Percentiles rank a stretch among this genome's conserved stretches.
These are phyloP conservation scores for Sporothrix luriei DNA, from an alignment of 2,329 filamentous ascomycete genomes.

Conservation along the genomic window DNA sequence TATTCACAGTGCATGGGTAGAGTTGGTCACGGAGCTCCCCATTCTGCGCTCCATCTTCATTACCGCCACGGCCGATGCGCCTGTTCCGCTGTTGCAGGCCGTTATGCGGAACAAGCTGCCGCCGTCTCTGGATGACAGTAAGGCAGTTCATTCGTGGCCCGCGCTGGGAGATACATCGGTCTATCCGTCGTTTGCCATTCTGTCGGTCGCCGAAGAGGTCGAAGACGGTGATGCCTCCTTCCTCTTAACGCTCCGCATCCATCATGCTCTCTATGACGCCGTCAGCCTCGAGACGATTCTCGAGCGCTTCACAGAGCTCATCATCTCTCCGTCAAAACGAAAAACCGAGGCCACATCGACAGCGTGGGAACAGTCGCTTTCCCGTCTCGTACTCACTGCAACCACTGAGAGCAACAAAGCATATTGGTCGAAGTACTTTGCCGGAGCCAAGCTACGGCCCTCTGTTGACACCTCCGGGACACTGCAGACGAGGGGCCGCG, in stretches of 20 bases:
- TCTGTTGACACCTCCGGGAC: no score
- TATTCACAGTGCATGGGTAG: slow-evolving; percentile 63
- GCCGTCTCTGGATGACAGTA: slow-evolving; percentile 22
- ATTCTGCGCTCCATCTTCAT: slow-evolving; percentile 64
- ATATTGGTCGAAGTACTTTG: slow-evolving; percentile 52
- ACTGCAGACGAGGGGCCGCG: neutral
- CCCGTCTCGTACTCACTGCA: slow-evolving; percentile 30
- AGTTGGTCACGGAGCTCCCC: slow-evolving; percentile 57
- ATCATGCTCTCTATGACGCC: slow-evolving; percentile 88
- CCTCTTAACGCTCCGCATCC: slow-evolving; percentile 62
- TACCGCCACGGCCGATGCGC: slow-evolving; percentile 39
- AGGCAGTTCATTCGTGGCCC: slow-evolving; percentile 13
- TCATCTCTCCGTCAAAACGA: neutral
- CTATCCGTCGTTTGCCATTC: slow-evolving; percentile 15
- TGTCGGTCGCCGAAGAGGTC: slow-evolving; percentile 18
- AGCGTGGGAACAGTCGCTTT: slow-evolving; percentile 40
- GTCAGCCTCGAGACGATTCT: slow-evolving; percentile 72
- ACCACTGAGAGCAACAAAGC: slow-evolving; percentile 30
- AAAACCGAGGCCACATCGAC: neutral
- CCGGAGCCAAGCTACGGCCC: slow-evolving; percentile 28
- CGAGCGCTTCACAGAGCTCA: slow-evolving; percentile 43
- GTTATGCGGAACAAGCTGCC: slow-evolving; percentile 48
- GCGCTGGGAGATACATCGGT: neutral
- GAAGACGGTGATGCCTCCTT: neutral
- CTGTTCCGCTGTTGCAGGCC: slow-evolving; percentile 64